phyloP scores from a whole-genome alignment of 257 asterid species.

The Handroanthus guayacan region DNA sequence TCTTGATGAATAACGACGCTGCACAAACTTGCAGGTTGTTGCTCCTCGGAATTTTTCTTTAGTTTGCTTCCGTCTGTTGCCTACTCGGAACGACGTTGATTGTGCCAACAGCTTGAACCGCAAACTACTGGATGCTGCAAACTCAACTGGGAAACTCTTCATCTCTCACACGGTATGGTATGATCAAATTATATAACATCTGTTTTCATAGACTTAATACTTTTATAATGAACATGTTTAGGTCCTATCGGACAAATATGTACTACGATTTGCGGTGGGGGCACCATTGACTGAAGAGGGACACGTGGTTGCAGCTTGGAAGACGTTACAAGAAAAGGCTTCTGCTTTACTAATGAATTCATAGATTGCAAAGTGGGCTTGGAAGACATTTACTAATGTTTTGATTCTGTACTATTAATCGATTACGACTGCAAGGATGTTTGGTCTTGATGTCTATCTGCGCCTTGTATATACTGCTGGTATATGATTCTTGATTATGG shows the following conservation, averaged over 20 bases:
- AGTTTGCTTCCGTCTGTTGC: slow-evolving; percentile 80
- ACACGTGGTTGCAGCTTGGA: slow-evolving; percentile 80
- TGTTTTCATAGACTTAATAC: neutral
- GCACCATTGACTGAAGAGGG: slow-evolving; percentile 88
- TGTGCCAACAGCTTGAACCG: slow-evolving; percentile 63
- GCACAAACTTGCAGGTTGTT: slow-evolving; percentile 58
- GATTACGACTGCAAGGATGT: neutral
- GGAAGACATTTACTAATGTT: neutral
- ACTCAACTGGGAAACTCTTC: slow-evolving; percentile 81
- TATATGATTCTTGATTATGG: too few species aligned
- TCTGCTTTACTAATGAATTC: slow-evolving; percentile 43
- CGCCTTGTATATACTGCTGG: too few species aligned
- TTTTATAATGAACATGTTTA: slow-evolving; percentile 26
- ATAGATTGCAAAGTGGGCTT: neutral
- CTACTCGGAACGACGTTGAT: slow-evolving; percentile 48
- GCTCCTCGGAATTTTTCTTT: slow-evolving; percentile 77
- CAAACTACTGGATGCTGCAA: slow-evolving; percentile 74
- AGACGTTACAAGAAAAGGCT: slow-evolving; percentile 72
- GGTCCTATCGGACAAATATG: slow-evolving; percentile 67
- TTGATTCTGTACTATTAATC: slow-evolving; percentile 1
- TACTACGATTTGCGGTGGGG: slow-evolving; percentile 76
- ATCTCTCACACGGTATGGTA: slow-evolving; percentile 96
- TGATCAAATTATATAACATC: slow-evolving; percentile 6
- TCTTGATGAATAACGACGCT: neutral
- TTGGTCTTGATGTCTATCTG: neutral